phyloP scores from a whole-genome alignment of 805 yeast species.

The Tetrapisispora taiwanensis region DNA sequence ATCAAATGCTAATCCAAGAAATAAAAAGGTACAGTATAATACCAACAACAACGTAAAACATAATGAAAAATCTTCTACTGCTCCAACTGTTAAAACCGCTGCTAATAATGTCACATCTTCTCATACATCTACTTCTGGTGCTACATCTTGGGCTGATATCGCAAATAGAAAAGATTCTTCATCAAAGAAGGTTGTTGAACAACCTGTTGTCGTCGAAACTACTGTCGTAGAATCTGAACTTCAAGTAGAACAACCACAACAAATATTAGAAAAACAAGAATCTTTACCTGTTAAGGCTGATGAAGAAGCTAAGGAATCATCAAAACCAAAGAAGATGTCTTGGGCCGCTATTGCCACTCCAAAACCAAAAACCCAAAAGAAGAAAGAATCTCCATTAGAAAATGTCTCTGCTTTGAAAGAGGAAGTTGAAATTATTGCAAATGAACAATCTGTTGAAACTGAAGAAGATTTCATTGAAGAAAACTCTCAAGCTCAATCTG shows the following conservation, averaged over 20 bases:
- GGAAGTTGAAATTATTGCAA: slow-evolving; percentile 24
- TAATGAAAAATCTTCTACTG: slow-evolving; percentile 18
- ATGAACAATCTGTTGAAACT: slow-evolving; percentile 8
- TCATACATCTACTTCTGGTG: not conserved
- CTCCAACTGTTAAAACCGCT: slow-evolving; percentile 9
- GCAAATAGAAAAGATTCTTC: slow-evolving; percentile 9
- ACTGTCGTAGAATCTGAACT: not conserved
- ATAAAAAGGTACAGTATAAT: slow-evolving; percentile 5
- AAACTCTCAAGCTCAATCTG: slow-evolving; percentile 4
- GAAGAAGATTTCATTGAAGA: slow-evolving; percentile 6
- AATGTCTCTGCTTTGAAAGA: slow-evolving; percentile 28
- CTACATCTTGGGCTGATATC: slow-evolving; percentile 32
- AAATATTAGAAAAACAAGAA: slow-evolving; percentile 9
- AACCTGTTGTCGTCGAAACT: not conserved
- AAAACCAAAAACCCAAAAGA: slow-evolving; percentile 30
- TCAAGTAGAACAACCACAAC: slow-evolving; percentile 5
- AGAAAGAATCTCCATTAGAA: slow-evolving; percentile 22
- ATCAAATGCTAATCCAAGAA: slow-evolving; percentile 5
- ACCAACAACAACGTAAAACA: slow-evolving; percentile 7
- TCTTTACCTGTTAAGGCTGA: slow-evolving; percentile 4
- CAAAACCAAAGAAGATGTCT: slow-evolving; percentile 32
- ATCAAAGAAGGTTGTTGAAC: slow-evolving; percentile 4
- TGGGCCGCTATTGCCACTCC: slow-evolving; percentile 69
- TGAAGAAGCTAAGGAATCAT: slow-evolving; percentile 2
- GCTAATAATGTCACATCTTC: not conserved